Conservation (phyloP, 441 rosid species). For the Dalechampia spathulata region DNA sequence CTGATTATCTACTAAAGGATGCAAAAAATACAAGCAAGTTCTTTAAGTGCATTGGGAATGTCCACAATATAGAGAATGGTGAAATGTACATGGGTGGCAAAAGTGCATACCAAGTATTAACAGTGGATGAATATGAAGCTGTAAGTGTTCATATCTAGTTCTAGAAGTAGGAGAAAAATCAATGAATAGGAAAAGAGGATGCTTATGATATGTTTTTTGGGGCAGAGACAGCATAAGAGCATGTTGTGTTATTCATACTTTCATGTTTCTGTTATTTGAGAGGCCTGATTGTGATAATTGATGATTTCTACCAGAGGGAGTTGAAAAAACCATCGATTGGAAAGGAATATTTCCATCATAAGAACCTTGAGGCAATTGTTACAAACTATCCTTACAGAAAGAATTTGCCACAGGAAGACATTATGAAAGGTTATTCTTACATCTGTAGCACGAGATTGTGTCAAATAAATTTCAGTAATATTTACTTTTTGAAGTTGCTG, state of each 20-base stretch:
- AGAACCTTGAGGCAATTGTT: slow-evolving; percentile 92
- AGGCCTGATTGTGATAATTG: slow-evolving; percentile 14
- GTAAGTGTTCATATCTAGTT: slow-evolving; percentile 46
- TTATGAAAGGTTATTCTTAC: slow-evolving; percentile 48
- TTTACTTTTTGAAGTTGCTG: slow-evolving; percentile 15
- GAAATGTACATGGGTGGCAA: slow-evolving; percentile 49
- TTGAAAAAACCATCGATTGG: slow-evolving; percentile 81
- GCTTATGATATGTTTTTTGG: not conserved
- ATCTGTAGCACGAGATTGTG: slow-evolving; percentile 5
- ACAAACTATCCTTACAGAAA: slow-evolving; percentile 78
- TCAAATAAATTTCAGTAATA: not conserved
- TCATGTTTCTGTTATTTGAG: not conserved
- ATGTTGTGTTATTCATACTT: not conserved
- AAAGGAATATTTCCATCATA: slow-evolving; percentile 92
- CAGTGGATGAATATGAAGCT: slow-evolving; percentile 89
- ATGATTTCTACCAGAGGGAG: slow-evolving; percentile 63
- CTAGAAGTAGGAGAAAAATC: slow-evolving; percentile 3
- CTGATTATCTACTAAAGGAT: slow-evolving; percentile 91
- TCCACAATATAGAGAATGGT: slow-evolving; percentile 57
- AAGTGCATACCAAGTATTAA: slow-evolving; percentile 72
- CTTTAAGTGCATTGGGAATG: slow-evolving; percentile 83
- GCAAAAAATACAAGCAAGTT: slow-evolving; percentile 87
- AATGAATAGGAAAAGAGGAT: slow-evolving; percentile 1
- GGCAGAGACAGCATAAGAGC: not conserved
- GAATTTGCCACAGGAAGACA: slow-evolving; percentile 74